phyloP scores from a whole-genome alignment of 2,329 filamentous ascomycete species.

The Capronia epimyces region DNA sequence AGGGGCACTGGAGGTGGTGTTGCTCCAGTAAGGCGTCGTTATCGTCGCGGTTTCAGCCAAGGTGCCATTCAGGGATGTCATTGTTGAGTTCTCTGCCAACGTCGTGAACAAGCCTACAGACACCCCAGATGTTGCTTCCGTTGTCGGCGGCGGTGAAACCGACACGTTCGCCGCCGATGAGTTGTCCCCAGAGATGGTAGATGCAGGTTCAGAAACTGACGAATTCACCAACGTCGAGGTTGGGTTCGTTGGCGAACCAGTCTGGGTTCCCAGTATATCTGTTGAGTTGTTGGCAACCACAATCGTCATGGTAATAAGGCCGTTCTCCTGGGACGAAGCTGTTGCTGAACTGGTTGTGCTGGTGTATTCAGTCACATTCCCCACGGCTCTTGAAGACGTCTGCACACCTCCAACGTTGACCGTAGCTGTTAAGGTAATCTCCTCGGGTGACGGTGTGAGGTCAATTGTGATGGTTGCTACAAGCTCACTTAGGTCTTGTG shows the following conservation, averaged over 20 bases:
- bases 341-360: background rate
- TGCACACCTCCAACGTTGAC: background rate
- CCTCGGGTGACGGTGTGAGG: conserved; percentile 11
- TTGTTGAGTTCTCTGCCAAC: background rate
- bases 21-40: conserved; percentile 12
- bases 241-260: background rate
- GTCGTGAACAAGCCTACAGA: background rate
- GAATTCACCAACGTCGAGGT: background rate
- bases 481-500: background rate
- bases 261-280: background rate
- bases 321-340: background rate
- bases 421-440: conserved; percentile 13
- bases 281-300: conserved; percentile 7
- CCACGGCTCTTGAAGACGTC: background rate
- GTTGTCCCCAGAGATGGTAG: background rate
- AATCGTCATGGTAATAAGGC: conserved; percentile 13
- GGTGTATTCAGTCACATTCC: background rate
- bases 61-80: background rate
- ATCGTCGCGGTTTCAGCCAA: background rate
- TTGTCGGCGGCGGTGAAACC: background rate
- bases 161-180: background rate
- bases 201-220: background rate
- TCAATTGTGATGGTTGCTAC: conserved; percentile 13
- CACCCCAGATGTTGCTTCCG: background rate
- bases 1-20: conserved; percentile 4